Base-by-base conservation (phyloP, 2,329 filamentous ascomycete species). In the Nannizzia gypsea region DNA sequence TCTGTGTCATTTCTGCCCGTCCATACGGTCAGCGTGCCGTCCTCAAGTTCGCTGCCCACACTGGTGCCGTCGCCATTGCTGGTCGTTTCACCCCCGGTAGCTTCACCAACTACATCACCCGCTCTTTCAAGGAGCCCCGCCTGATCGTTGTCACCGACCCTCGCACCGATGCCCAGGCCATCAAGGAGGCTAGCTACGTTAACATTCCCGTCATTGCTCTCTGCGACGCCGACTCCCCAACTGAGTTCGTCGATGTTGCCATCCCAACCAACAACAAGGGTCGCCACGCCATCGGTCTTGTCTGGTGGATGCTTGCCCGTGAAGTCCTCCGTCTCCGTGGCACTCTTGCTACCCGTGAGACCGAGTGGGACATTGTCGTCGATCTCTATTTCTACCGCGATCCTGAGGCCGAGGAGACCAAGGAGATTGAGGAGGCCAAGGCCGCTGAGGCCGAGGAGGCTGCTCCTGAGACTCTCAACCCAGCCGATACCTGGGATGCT, bases 31-130 rank as follows among this genome's bases (percentile, higher is more conserved):
- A 99, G 85, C 92, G 93, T 81, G 92, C 93, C 72, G 95, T 99
- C 76, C 89, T 99, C 78, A 99, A 99, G 88, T 99, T 99, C 83
- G 93, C 93, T 73, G 83, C 90, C 67, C 93, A 99, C 88, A 99
- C 93, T 69, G 93, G 93, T 77, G 91, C 95, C 74, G 89, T 90
- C 74, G 89, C 93, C 78, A 99, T 99, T 75, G 95, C 93, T 74
- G 93, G 93, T 82, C 93, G 93, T 78, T 99, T 99, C 88, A 99
- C 93, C 76, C 93, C 93, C 77, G 93, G 93, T 89, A 96, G 92
- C 80, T 99, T 99, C 88, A 99, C 93, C 85, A 99, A 99, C 87
- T 99, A 99, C 88, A 99, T 99, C 88, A 99, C 95, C 80, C 92
- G 93, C 75, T 97, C 93, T 68, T 99, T 99, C 90, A 96, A 96